phyloP scores from a whole-genome alignment of 169 alveolate genomes.

The Plasmodium inui region DNA sequence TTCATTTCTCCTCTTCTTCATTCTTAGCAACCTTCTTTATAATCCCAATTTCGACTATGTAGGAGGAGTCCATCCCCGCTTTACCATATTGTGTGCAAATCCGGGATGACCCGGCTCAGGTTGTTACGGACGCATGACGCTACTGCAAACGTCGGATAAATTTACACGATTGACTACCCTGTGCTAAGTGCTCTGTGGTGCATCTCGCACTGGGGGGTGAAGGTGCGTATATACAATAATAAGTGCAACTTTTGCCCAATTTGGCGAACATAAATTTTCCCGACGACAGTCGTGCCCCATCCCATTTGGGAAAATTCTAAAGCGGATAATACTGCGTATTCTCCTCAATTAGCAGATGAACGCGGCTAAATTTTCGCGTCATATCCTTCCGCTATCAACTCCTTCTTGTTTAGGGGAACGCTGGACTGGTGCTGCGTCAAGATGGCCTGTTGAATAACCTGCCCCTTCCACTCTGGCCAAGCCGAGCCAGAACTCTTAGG shows the following conservation, averaged over 20 bases:
- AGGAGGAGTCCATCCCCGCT: neutral
- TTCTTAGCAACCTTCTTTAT: neutral
- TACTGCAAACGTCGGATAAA: neutral
- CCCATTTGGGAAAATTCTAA: neutral
- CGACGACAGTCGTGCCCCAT: neutral
- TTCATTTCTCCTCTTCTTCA: neutral
- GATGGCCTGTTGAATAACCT: constrained; percentile 91
- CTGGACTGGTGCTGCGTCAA: constrained; percentile 91
- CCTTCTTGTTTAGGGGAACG: constrained; percentile 89
- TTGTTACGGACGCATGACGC: neutral
- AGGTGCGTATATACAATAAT: too few relatives aligned
- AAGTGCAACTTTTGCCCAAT: neutral
- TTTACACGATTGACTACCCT: neutral
- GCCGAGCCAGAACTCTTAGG: constrained; percentile 87
- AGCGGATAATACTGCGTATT: neutral
- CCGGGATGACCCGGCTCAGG: neutral
- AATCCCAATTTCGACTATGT: neutral
- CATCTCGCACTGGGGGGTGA: neutral
- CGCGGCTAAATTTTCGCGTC: constrained; percentile 89
- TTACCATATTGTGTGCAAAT: neutral
- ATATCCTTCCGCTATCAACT: constrained; percentile 91
- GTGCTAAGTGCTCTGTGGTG: neutral
- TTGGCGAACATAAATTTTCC: neutral
- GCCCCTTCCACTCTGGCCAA: constrained; percentile 95
- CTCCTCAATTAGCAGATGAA: neutral